These are phyloP conservation scores for Macrolepiota albuminosa DNA, from an alignment of 768 basidiomycete genomes.

Conservation along the genomic window DNA sequence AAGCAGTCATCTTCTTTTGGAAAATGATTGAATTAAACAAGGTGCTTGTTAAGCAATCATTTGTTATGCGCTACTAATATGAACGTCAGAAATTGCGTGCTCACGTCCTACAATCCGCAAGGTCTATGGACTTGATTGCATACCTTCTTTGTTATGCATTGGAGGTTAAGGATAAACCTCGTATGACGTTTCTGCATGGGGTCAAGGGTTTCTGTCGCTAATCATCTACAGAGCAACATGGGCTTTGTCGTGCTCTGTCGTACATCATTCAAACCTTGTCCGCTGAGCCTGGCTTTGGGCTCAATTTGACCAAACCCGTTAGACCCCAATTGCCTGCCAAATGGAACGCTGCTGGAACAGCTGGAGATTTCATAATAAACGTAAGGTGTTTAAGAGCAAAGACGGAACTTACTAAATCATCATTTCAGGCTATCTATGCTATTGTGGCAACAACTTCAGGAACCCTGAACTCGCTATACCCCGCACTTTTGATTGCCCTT, in stretches of 20 bases:
- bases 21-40: slow-evolving; percentile 92
- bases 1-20: slow-evolving; percentile 79
- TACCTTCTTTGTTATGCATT: slow-evolving; percentile 78
- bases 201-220: neutral
- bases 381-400: slow-evolving; percentile 35
- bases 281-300: slow-evolving; percentile 74
- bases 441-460: slow-evolving; percentile 89
- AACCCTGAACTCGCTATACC: slow-evolving; percentile 77
- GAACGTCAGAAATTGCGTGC: slow-evolving; percentile 76
- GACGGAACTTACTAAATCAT: neutral
- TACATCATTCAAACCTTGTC: slow-evolving; percentile 92
- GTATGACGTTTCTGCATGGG: slow-evolving; percentile 39
- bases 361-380: slow-evolving; percentile 85
- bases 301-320: slow-evolving; percentile 60
- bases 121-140: slow-evolving; percentile 69
- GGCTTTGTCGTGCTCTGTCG: slow-evolving; percentile 81
- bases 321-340: slow-evolving; percentile 68
- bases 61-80: slow-evolving; percentile 1
- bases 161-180: slow-evolving; percentile 91
- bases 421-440: slow-evolving; percentile 73
- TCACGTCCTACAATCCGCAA: slow-evolving; percentile 79
- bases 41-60: slow-evolving; percentile 32
- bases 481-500: slow-evolving; percentile 86
- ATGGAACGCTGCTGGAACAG: slow-evolving; percentile 68
- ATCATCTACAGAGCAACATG: slow-evolving; percentile 69